phyloP scores from a whole-genome alignment of 139 green algal genomes.

The Dunaliella primolecta region DNA sequence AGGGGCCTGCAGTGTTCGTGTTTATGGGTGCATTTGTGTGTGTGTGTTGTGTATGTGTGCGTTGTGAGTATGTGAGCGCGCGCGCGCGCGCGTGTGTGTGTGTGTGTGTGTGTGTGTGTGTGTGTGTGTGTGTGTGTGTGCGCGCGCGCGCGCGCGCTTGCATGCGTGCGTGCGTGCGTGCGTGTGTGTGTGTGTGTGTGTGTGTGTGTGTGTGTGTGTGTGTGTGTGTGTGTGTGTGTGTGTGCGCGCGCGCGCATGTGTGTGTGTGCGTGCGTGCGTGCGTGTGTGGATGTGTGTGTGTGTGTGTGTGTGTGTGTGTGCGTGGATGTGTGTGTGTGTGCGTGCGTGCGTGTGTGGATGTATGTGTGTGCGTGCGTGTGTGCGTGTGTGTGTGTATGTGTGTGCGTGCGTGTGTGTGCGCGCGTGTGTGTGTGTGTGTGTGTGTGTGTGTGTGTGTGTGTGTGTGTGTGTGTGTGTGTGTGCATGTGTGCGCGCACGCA shows the following conservation, averaged over 20 bases:
- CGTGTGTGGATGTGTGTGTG: conserved; percentile 6
- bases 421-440: no score
- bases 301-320: conserved; percentile 14
- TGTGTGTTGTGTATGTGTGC: conserved; percentile 4
- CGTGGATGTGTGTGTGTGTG: not conserved
- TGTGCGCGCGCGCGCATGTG: no score
- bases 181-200: no score
- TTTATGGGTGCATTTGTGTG: not conserved
- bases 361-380: conserved; percentile 9
- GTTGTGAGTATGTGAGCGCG: conserved; percentile 11
- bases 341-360: conserved; percentile 10
- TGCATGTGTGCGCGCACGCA: no score
- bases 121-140: no score
- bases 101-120: conserved; percentile 1
- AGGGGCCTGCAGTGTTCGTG: not conserved
- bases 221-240: no score
- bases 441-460: no score
- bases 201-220: no score
- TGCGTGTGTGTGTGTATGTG: not conserved
- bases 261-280: not conserved
- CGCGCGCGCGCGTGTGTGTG: not conserved
- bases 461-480: no score
- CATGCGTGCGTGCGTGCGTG: no score
- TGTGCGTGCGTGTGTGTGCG: conserved; percentile 1
- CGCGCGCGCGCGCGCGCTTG: no score